phyloP scores from a whole-genome alignment of 169 alveolate species.

The Eimeria sp. region DNA sequence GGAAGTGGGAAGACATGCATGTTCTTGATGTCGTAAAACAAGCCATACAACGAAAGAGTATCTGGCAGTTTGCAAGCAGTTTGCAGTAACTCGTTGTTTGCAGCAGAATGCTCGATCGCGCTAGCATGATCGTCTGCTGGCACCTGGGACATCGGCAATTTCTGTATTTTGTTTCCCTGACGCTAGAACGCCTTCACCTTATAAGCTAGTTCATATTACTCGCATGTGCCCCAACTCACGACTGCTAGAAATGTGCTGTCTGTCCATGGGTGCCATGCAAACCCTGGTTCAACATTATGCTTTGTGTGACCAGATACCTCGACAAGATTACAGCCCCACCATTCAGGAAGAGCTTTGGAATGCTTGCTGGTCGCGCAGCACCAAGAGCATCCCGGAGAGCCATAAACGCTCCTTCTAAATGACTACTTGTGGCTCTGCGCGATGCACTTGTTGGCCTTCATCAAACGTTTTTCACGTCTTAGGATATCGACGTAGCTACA shows the following conservation, averaged over 20 bases:
- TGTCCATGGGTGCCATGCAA: not conserved
- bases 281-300: not conserved
- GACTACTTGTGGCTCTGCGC: not conserved
- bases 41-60: too few species aligned
- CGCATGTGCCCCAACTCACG: not conserved
- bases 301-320: not conserved
- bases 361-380: not conserved
- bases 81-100: too few species aligned
- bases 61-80: too few species aligned
- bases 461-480: not conserved
- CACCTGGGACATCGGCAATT: not conserved
- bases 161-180: not conserved
- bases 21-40: too few species aligned
- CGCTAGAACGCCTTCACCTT: not conserved
- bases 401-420: not conserved
- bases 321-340: not conserved
- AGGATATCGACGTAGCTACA: not conserved
- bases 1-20: too few species aligned
- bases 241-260: not conserved
- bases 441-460: not conserved
- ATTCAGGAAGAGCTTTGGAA: not conserved
- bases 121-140: too few species aligned
- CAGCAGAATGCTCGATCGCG: too few species aligned
- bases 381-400: not conserved
- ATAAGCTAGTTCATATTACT: not conserved